phyloP scores from a whole-genome alignment of 176 grass and related monocot genomes.

The Zoysia japonica region DNA sequence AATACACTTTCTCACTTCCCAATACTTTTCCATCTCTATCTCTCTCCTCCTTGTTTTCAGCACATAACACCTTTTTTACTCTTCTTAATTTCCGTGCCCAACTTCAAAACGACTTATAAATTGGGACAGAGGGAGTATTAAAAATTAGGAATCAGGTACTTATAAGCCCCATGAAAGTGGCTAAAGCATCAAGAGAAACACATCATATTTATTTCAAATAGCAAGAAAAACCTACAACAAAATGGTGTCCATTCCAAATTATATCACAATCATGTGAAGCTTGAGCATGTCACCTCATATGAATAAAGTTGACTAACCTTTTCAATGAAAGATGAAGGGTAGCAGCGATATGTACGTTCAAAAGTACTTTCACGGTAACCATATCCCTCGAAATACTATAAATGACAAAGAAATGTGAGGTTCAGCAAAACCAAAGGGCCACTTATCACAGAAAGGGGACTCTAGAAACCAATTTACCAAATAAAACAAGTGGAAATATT shows the following conservation, averaged over 20 bases:
- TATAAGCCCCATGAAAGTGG: conserved; percentile 23
- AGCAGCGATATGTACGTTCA: conserved; percentile 95
- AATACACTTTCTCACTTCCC: too few species aligned
- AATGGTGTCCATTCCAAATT: too few species aligned
- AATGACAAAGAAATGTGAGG: conserved; percentile 28
- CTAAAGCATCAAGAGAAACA: conserved; percentile 4
- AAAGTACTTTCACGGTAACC: conserved; percentile 81
- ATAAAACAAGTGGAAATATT: background rate
- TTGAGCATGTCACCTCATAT: background rate
- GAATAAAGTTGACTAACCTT: conserved; percentile 61
- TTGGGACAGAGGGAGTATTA: background rate
- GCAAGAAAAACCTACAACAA: too few species aligned
- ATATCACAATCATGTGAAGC: background rate
- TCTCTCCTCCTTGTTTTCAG: too few species aligned
- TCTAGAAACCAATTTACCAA: background rate
- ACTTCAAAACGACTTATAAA: background rate
- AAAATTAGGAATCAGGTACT: background rate
- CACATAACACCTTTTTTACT: too few species aligned
- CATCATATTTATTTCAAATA: conserved; percentile 6
- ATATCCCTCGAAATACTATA: conserved; percentile 82
- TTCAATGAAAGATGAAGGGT: conserved; percentile 95
- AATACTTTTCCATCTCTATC: too few species aligned
- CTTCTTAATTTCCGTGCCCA: too few species aligned
- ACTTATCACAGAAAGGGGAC: background rate
- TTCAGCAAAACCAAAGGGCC: too few species aligned